Evolutionary conservation across 805 yeast genomes (phyloP), one percentile per base, ranked within the genome.

Genomic region (Pichia insulana): DNA sequence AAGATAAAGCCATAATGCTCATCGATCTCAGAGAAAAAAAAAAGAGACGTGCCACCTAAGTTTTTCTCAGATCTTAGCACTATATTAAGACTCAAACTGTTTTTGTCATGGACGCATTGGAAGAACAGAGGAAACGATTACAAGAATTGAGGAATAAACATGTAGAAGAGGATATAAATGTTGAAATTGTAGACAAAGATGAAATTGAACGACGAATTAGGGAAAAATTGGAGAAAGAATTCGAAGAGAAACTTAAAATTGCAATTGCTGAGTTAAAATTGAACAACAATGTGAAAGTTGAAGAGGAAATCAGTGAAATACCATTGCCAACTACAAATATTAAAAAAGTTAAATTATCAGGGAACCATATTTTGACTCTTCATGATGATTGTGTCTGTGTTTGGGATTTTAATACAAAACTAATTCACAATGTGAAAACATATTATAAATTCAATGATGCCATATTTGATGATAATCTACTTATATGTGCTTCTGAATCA

Each of bases 81-180:
- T n/a, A n/a, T n/a, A n/a, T n/a, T n/a, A n/a, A n/a, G n/a, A n/a
- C n/a, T n/a, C n/a, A n/a, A n/a, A n/a, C n/a, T n/a, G n/a, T n/a
- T n/a, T n/a, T n/a, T n/a, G n/a, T n/a, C 13, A 28, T 28, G 31
- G 15, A 28, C 15, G 31, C 15, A 12, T 28, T 28, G 31, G 15
- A 28, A 28, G 15, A 28, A n/a, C 31, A 28, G 15, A 28, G 31
- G 31, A 11, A 12, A 78, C 42, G 73, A 71, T 50, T 83, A 94
- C 43, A 87, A 77, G 59, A 86, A 89, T 37, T 67, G 40, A 36
- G 12, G 17, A 20, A 13, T 16, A 36, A 22, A 26, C 26, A 30
- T 28, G 19, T 10, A 45, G 49, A 34, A 17, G 51, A 7, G 35
- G 46, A 35, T 5, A 22, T 22, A 40, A 40, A 11, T 28, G 13